Conservation (phyloP, 192 early-diverging fungal species). For the Entomortierella parvispora region DNA sequence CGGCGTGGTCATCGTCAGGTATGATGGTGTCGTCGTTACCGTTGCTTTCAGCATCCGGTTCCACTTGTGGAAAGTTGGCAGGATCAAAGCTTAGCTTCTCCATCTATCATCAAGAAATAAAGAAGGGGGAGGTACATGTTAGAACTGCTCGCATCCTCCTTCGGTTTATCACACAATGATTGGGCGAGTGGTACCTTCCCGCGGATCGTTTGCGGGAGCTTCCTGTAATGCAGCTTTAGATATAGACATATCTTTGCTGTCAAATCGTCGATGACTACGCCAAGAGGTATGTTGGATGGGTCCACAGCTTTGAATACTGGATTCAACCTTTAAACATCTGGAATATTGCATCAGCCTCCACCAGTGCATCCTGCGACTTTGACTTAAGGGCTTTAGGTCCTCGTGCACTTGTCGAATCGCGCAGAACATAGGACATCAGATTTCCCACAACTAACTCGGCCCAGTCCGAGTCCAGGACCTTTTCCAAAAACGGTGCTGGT, state of each 20-base stretch:
- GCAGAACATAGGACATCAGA: slow-evolving; percentile 4
- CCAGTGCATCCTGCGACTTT: neutral
- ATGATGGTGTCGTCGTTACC: too few relatives aligned
- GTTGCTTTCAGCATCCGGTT: too few relatives aligned
- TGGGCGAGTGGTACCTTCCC: too few relatives aligned
- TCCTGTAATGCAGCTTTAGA: neutral
- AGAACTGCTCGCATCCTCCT: too few relatives aligned
- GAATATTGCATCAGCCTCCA: neutral
- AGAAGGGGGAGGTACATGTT: too few relatives aligned
- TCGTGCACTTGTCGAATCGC: neutral
- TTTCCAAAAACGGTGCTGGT: neutral
- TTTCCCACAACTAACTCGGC: neutral
- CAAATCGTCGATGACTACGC: neutral
- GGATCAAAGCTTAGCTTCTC: too few relatives aligned
- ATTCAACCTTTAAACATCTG: neutral
- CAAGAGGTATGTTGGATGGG: neutral
- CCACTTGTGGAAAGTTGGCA: too few relatives aligned
- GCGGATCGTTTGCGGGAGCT: neutral
- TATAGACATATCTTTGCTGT: neutral
- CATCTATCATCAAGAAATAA: too few relatives aligned
- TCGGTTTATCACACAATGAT: too few relatives aligned
- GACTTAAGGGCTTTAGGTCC: neutral
- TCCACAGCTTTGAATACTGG: neutral
- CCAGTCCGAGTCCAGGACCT: slow-evolving; percentile 1
- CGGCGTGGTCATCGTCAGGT: too few relatives aligned